Evolutionary conservation across 2,329 filamentous ascomycete genomes (phyloP).

Genomic region (Alternaria ventricosa): DNA sequence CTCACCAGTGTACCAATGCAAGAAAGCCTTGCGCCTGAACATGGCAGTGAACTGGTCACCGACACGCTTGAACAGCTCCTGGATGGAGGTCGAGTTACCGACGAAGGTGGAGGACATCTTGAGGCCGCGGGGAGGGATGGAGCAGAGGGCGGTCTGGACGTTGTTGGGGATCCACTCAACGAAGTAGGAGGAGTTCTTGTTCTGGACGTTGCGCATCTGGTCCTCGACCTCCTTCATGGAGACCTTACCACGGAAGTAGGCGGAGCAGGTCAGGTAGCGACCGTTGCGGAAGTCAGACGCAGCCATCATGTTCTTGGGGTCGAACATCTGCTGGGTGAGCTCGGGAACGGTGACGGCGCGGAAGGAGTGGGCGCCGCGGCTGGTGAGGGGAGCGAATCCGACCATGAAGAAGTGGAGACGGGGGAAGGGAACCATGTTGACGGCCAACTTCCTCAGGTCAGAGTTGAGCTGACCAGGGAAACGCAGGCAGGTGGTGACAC

Average conservation of each 20-base stretch:
- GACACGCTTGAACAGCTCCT: conserved; percentile 99
- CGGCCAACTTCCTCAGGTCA: conserved; percentile 97
- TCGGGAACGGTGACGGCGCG: conserved; percentile 96
- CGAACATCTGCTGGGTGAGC: conserved; percentile 99
- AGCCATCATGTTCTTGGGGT: conserved; percentile 99
- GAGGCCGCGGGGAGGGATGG: conserved; percentile 94
- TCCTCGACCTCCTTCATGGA: conserved; percentile 99
- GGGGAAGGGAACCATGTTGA: conserved; percentile 99
- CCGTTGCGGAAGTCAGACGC: conserved; percentile 99
- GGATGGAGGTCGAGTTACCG: conserved; percentile 98
- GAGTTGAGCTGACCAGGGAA: conserved; percentile 99
- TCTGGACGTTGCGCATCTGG: conserved; percentile 99
- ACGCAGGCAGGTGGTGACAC: conserved; percentile 96
- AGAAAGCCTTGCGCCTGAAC: conserved; percentile 99
- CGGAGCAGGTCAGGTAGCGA: conserved; percentile 98
- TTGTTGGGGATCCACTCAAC: conserved; percentile 99
- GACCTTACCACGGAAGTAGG: conserved; percentile 99
- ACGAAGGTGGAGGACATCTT: conserved; percentile 99
- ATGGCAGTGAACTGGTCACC: conserved; percentile 99
- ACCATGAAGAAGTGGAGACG: conserved; percentile 99
- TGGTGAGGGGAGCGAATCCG: conserved; percentile 97
- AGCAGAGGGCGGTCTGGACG: conserved; percentile 99
- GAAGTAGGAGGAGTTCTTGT: conserved; percentile 99
- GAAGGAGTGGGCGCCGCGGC: conserved; percentile 90
- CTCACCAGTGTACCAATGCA: conserved; percentile 99